These are phyloP conservation scores for Solanum hybrid DNA, from an alignment of 305 asterid species.

Conservation along the genomic window DNA sequence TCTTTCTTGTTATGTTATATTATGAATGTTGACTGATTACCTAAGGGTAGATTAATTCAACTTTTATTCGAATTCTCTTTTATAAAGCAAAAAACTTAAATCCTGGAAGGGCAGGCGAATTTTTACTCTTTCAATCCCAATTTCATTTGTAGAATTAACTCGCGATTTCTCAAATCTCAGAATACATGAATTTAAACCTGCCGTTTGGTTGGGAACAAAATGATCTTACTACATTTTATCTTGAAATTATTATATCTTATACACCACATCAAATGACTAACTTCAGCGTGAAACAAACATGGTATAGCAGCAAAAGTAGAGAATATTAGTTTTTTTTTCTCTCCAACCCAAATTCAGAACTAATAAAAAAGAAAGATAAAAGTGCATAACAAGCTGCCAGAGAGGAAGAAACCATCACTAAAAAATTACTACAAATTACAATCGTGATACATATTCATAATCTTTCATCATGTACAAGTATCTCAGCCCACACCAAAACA, in stretches of 20 bases:
- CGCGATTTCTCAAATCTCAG: too few species aligned
- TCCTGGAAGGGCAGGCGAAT: too few species aligned
- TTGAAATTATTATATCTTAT: too few species aligned
- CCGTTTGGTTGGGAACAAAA: too few species aligned
- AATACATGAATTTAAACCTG: too few species aligned
- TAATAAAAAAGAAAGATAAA: not conserved
- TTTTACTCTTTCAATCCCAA: not conserved
- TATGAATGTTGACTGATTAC: not conserved
- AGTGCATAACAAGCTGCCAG: not conserved
- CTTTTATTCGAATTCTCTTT: not conserved
- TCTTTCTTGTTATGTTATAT: not conserved
- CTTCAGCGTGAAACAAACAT: not conserved
- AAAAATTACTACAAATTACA: not conserved
- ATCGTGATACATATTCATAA: not conserved
- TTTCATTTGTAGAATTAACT: too few species aligned
- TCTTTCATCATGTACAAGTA: slow-evolving; percentile 9
- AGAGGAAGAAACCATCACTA: not conserved
- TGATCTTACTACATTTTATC: too few species aligned
- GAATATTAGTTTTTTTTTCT: not conserved
- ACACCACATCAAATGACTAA: too few species aligned
- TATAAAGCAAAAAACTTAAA: not conserved
- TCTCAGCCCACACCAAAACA: not conserved
- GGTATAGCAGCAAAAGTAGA: not conserved
- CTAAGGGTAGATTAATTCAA: not conserved
- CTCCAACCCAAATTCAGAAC: not conserved